Evolutionary conservation across 768 basidiomycete species (phyloP).

Genomic region (Paxillus rubicundulus): DNA sequence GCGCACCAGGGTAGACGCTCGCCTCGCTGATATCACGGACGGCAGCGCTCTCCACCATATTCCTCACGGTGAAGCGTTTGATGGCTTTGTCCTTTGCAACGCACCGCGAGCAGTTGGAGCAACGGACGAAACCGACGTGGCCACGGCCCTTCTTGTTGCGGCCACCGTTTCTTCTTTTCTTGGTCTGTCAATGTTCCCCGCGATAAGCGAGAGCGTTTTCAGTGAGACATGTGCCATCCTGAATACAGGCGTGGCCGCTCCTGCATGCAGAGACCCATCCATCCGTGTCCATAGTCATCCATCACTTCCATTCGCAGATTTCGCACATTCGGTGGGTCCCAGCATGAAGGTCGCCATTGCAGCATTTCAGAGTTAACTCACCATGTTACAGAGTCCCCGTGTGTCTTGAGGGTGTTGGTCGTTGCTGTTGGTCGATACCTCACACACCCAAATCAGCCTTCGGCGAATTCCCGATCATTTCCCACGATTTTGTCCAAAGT

Average conservation of each 20-base stretch:
- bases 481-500: constrained; percentile 21
- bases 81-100: constrained; percentile 99
- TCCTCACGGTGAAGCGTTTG: constrained; percentile 98
- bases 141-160: constrained; percentile 99
- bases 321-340: neutral
- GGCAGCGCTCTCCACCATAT: constrained; percentile 99
- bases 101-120: constrained; percentile 99
- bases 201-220: neutral
- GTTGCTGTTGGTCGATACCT: constrained; percentile 14
- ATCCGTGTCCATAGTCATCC: constrained; percentile 4
- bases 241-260: neutral
- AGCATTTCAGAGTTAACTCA: constrained; percentile 18
- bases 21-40: constrained; percentile 97
- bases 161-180: constrained; percentile 98
- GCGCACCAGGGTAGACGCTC: constrained; percentile 84
- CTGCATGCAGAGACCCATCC: constrained; percentile 11
- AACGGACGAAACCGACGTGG: constrained; percentile 91
- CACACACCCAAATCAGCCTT: neutral
- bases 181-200: constrained; percentile 61
- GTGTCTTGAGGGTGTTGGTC: constrained; percentile 22
- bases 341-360: neutral
- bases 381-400: constrained; percentile 26
- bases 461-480: constrained; percentile 22
- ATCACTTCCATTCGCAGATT: neutral
- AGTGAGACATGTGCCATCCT: neutral